These are phyloP conservation scores for Schizosaccharomyces cryophilus DNA, from an alignment of 805 yeast genomes.

Conservation along the genomic window DNA sequence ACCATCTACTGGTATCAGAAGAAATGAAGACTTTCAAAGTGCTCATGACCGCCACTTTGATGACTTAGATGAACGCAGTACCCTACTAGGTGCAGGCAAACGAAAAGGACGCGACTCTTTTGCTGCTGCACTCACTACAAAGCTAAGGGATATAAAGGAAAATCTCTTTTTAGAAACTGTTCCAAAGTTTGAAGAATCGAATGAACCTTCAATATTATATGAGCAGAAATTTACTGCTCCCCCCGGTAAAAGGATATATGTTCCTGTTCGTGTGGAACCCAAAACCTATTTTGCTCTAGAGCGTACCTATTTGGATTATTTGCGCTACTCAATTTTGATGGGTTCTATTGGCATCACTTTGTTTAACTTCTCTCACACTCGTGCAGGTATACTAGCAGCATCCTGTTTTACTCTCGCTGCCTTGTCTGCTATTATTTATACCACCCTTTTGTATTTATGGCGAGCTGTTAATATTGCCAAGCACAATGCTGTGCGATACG, in stretches of 20 bases:
- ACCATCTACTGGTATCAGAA: slow-evolving; percentile 8
- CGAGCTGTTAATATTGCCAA: slow-evolving; percentile 63
- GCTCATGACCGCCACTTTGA: slow-evolving; percentile 9
- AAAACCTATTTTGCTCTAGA: slow-evolving; percentile 98
- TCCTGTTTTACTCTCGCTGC: slow-evolving; percentile 71
- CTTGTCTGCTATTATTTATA: slow-evolving; percentile 42
- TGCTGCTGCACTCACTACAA: background rate
- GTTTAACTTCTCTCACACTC: slow-evolving; percentile 53
- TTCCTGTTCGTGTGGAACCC: slow-evolving; percentile 92
- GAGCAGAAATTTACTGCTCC: slow-evolving; percentile 21
- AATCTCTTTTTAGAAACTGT: slow-evolving; percentile 5
- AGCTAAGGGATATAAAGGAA: background rate
- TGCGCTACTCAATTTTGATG: slow-evolving; percentile 66
- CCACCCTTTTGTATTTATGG: slow-evolving; percentile 51
- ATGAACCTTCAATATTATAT: slow-evolving; percentile 1
- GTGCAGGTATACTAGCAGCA: slow-evolving; percentile 50
- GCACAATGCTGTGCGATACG: slow-evolving; percentile 63
- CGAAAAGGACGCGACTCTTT: background rate
- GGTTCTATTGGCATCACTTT: slow-evolving; percentile 76
- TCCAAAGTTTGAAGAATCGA: background rate
- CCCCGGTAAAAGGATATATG: slow-evolving; percentile 66
- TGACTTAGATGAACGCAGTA: slow-evolving; percentile 9
- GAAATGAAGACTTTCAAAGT: too few relatives aligned
- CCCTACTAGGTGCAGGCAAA: slow-evolving; percentile 5
- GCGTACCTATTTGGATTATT: slow-evolving; percentile 82